phyloP scores from a whole-genome alignment of 2,329 filamentous ascomycete species.

The Pseudocercospora cruenta region DNA sequence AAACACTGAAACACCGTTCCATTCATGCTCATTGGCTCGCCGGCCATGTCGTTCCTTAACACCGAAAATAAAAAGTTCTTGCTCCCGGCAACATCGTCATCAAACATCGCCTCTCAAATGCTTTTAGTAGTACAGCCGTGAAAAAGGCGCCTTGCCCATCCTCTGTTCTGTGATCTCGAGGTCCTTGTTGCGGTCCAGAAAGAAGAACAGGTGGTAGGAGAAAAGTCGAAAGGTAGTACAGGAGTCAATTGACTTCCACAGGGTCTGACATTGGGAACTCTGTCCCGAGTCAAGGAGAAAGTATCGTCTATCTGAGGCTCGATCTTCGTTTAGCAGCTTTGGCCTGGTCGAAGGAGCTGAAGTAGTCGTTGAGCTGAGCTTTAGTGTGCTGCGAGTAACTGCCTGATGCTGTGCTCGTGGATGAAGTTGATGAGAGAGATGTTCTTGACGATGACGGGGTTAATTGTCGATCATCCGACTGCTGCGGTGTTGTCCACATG shows the following conservation, averaged over 20 bases:
- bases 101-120: slow-evolving; percentile 25
- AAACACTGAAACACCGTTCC: slow-evolving; percentile 19
- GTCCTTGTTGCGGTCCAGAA: slow-evolving; percentile 11
- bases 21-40: slow-evolving; percentile 23
- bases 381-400: slow-evolving; percentile 75
- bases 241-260: slow-evolving; percentile 4
- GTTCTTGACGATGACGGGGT: slow-evolving; percentile 75
- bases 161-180: slow-evolving; percentile 21
- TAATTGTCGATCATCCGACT: slow-evolving; percentile 44
- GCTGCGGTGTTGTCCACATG: slow-evolving; percentile 21
- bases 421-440: slow-evolving; percentile 69
- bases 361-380: slow-evolving; percentile 82
- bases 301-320: slow-evolving; percentile 28
- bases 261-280: not conserved
- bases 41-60: slow-evolving; percentile 20
- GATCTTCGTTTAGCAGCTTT: slow-evolving; percentile 59
- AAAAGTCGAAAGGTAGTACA: slow-evolving; percentile 8
- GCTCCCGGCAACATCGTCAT: slow-evolving; percentile 20
- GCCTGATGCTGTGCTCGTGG: slow-evolving; percentile 39
- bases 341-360: slow-evolving; percentile 84
- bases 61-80: slow-evolving; percentile 14
- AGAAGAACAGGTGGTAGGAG: not conserved
- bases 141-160: slow-evolving; percentile 12
- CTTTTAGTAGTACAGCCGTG: slow-evolving; percentile 32
- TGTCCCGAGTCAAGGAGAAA: not conserved